Percentiles rank a stretch among this genome's conserved stretches.
Conservation (phyloP, 1,284 basidiomycete species). For the Neonothopanus nambi region DNA sequence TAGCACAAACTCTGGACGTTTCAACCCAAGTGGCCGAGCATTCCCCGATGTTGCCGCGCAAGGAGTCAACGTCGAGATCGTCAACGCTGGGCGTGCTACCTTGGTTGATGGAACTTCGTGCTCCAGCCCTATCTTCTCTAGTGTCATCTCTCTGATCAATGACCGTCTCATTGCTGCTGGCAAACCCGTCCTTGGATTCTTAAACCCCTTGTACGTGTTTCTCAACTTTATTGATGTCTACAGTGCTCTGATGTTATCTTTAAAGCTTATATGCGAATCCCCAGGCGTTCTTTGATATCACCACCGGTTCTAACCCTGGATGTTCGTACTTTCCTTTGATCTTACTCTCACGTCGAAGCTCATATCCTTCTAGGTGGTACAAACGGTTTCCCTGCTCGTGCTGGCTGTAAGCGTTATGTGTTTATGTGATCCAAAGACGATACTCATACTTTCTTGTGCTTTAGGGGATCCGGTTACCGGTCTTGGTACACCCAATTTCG, state of each 20-base stretch:
- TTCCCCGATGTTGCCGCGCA: constrained; percentile 46
- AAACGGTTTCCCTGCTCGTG: constrained; percentile 17
- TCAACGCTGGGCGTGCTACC: constrained; percentile 23
- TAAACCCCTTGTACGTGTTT: constrained; percentile 41
- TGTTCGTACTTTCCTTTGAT: too few species aligned
- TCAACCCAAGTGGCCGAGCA: constrained; percentile 39
- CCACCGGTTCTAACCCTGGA: constrained; percentile 22
- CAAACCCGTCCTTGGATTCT: constrained; percentile 39
- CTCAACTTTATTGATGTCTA: constrained; percentile 27
- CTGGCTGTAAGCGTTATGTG: constrained; percentile 9
- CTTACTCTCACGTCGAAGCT: too few species aligned
- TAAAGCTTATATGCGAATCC: constrained; percentile 31
- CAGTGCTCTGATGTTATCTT: background rate
- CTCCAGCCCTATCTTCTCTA: constrained; percentile 39
- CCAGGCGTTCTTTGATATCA: constrained; percentile 31
- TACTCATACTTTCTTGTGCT: background rate
- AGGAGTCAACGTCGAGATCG: constrained; percentile 32
- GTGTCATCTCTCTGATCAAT: constrained; percentile 43
- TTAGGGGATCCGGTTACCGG: constrained; percentile 32
- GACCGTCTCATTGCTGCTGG: constrained; percentile 35
- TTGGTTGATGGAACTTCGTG: constrained; percentile 39
- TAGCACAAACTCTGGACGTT: constrained; percentile 32
- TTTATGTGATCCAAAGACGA: background rate
- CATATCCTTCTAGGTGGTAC: too few species aligned
- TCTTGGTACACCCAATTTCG: constrained; percentile 36